Percentiles rank a stretch among this genome's conserved stretches.
These are phyloP conservation scores for Talaromyces sp. DNA, from an alignment of 2,329 filamentous ascomycete genomes.

Conservation along the genomic window DNA sequence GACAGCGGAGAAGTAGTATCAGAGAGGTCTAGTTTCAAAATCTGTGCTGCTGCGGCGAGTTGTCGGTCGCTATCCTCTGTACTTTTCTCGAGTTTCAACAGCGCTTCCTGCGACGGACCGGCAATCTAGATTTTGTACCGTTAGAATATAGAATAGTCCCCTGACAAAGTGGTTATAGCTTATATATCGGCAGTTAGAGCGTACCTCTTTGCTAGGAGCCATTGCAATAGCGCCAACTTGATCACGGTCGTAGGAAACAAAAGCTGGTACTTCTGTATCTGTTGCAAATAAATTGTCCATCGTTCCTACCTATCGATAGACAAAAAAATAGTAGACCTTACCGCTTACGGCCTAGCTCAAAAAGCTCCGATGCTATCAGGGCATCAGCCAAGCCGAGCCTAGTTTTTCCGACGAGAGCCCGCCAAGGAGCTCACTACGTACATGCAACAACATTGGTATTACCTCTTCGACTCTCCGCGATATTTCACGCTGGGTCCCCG, in stretches of 20 bases:
- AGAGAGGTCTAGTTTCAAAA: constrained; percentile 39
- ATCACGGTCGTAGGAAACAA: background rate
- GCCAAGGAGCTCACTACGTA: constrained; percentile 8
- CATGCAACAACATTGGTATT: background rate
- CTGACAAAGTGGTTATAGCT: too few relatives aligned
- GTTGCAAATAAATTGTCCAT: background rate
- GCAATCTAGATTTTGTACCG: constrained; percentile 29
- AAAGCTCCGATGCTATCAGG: background rate
- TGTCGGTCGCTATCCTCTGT: constrained; percentile 38
- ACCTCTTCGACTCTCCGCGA: background rate
- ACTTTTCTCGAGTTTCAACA: constrained; percentile 46
- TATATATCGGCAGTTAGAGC: background rate
- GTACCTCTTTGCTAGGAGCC: constrained; percentile 13
- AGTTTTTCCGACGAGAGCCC: constrained; percentile 36
- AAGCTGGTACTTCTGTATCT: background rate
- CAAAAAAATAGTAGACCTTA: constrained; percentile 10
- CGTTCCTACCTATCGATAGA: constrained; percentile 10
- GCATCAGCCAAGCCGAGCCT: constrained; percentile 20
- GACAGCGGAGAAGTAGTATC: background rate
- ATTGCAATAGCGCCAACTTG: constrained; percentile 4
- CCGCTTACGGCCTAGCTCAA: constrained; percentile 3
- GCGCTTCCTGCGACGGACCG: constrained; percentile 42
- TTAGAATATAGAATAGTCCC: background rate
- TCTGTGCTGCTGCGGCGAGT: constrained; percentile 43
- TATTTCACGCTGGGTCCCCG: background rate